These are phyloP conservation scores for Amylocarpus encephaloides DNA, from an alignment of 2,329 filamentous ascomycete genomes.

Conservation along the genomic window DNA sequence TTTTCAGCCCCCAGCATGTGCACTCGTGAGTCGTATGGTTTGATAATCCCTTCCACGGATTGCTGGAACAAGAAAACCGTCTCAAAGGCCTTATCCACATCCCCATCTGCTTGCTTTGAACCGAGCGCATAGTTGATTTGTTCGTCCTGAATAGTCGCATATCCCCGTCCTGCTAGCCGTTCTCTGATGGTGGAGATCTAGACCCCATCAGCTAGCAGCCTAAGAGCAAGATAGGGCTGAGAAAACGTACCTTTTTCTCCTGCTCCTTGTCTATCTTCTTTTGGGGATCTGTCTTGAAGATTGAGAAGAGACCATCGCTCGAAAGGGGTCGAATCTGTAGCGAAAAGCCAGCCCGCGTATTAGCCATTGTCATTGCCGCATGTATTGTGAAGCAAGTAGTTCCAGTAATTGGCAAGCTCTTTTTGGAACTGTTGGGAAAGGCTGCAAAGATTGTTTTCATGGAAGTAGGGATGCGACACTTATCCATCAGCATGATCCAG, in stretches of 20 bases:
- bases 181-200: constrained; percentile 48
- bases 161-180: constrained; percentile 46
- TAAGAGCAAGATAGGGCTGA: neutral
- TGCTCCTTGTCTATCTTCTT: constrained; percentile 51
- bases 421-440: constrained; percentile 18
- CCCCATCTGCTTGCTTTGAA: constrained; percentile 58
- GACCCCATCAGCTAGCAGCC: constrained; percentile 5
- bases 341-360: constrained; percentile 17
- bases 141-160: constrained; percentile 49
- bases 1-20: constrained; percentile 83
- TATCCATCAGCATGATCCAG: constrained; percentile 15
- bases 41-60: constrained; percentile 72
- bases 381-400: constrained; percentile 15
- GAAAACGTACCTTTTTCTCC: constrained; percentile 34
- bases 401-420: constrained; percentile 17
- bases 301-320: constrained; percentile 52
- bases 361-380: constrained; percentile 23
- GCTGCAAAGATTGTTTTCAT: constrained; percentile 19
- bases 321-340: constrained; percentile 46
- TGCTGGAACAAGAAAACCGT: constrained; percentile 74
- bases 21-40: constrained; percentile 64
- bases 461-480: constrained; percentile 10
- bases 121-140: constrained; percentile 58
- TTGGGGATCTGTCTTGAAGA: constrained; percentile 57
- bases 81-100: constrained; percentile 68